These are phyloP conservation scores for Ascochyta fabae DNA, from an alignment of 2,329 filamentous ascomycete species.

Conservation along the genomic window DNA sequence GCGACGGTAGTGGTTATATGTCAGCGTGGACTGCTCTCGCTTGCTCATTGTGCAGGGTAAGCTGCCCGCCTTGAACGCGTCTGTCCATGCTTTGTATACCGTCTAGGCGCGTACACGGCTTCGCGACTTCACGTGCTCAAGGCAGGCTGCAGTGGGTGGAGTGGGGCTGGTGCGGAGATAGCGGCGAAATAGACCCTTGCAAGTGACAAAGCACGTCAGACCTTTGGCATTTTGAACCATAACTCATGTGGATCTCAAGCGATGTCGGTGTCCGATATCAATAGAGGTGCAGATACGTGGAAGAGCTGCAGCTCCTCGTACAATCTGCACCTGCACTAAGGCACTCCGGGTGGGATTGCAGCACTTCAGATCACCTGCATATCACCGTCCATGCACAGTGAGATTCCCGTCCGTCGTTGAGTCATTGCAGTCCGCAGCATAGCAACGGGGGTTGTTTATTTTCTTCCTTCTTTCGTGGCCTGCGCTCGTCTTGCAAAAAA, in stretches of 20 bases:
- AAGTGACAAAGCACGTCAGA: constrained; percentile 4
- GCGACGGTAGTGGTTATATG: too few relatives aligned
- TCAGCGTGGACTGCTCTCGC: too few relatives aligned
- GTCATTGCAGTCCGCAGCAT: background rate
- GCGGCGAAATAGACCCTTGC: constrained; percentile 1
- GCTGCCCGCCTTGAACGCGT: too few relatives aligned
- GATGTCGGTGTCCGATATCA: constrained; percentile 3
- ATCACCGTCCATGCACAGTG: background rate
- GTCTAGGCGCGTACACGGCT: background rate
- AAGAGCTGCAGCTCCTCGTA: background rate
- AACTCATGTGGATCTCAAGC: constrained; percentile 2
- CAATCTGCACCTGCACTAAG: background rate
- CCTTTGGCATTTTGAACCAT: background rate
- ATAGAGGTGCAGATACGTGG: background rate
- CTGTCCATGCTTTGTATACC: too few relatives aligned
- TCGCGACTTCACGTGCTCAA: background rate
- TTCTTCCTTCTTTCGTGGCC: background rate
- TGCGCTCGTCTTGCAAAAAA: background rate
- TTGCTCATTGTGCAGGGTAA: too few relatives aligned
- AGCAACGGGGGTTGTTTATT: background rate
- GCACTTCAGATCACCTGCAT: constrained; percentile 4
- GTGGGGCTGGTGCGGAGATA: background rate
- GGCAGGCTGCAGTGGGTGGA: too few relatives aligned
- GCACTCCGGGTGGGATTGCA: too few relatives aligned
- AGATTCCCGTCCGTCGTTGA: background rate